phyloP scores from a whole-genome alignment of 1,139 yeast genomes.

The Pichia sp. region DNA sequence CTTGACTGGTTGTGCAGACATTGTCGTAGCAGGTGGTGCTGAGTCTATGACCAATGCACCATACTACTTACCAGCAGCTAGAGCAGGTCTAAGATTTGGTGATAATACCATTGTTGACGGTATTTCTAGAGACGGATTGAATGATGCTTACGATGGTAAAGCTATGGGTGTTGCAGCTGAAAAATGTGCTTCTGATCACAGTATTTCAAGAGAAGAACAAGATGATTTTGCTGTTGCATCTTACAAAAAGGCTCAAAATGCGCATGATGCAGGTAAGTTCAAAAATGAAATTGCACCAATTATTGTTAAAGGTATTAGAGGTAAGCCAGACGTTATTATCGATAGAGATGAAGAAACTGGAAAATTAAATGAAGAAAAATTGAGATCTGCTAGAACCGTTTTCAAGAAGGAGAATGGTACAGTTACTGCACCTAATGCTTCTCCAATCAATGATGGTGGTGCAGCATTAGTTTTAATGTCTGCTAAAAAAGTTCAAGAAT shows the following conservation, averaged over 20 bases:
- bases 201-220: slow-evolving; percentile 59
- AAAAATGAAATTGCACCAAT: slow-evolving; percentile 74
- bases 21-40: slow-evolving; percentile 95
- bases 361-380: slow-evolving; percentile 68
- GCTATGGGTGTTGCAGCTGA: slow-evolving; percentile 98
- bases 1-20: slow-evolving; percentile 81
- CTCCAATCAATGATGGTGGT: slow-evolving; percentile 94
- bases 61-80: slow-evolving; percentile 79
- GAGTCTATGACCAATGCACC: slow-evolving; percentile 97
- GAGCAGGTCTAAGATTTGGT: slow-evolving; percentile 87
- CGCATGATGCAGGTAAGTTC: slow-evolving; percentile 76
- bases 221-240: slow-evolving; percentile 64
- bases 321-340: slow-evolving; percentile 77
- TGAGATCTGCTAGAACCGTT: slow-evolving; percentile 81
- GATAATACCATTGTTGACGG: slow-evolving; percentile 76
- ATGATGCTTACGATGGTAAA: slow-evolving; percentile 76
- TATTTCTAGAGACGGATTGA: slow-evolving; percentile 81
- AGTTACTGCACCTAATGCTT: slow-evolving; percentile 94
- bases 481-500: slow-evolving; percentile 72
- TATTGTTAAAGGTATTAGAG: slow-evolving; percentile 82
- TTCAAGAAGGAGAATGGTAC: slow-evolving; percentile 91
- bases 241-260: slow-evolving; percentile 72
- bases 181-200: slow-evolving; percentile 77
- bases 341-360: slow-evolving; percentile 65
- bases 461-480: slow-evolving; percentile 88